phyloP scores from a whole-genome alignment of 2,329 filamentous ascomycete genomes.

The Aspergillus terreus region DNA sequence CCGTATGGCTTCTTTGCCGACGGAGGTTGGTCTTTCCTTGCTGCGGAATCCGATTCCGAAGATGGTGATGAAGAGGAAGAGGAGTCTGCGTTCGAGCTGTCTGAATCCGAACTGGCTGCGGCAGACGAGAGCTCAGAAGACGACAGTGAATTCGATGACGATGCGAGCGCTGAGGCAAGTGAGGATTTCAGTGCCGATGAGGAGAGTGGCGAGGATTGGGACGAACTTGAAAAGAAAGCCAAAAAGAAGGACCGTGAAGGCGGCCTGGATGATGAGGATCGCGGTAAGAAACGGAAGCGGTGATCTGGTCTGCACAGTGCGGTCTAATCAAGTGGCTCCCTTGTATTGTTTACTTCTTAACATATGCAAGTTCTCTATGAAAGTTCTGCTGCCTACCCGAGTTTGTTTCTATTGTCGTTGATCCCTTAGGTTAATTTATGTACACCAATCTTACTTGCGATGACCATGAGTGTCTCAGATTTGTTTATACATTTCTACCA shows the following conservation, averaged over 20 bases:
- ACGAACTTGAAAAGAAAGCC: slow-evolving; percentile 86
- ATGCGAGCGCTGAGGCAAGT: slow-evolving; percentile 72
- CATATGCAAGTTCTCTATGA: too few species aligned
- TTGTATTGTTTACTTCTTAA: too few species aligned
- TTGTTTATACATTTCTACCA: too few species aligned
- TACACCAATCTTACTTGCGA: too few species aligned
- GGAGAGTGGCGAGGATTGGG: slow-evolving; percentile 86
- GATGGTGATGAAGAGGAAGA: slow-evolving; percentile 73
- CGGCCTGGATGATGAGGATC: slow-evolving; percentile 53
- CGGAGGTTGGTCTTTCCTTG: slow-evolving; percentile 91
- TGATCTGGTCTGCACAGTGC: slow-evolving; percentile 25
- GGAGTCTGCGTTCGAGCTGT: slow-evolving; percentile 88
- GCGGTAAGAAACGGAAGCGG: slow-evolving; percentile 71
- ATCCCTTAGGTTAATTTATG: too few species aligned
- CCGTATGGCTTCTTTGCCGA: slow-evolving; percentile 93
- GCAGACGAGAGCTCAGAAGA: slow-evolving; percentile 79
- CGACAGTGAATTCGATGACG: slow-evolving; percentile 89
- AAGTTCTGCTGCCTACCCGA: too few species aligned
- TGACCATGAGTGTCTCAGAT: too few species aligned
- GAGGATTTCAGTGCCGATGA: slow-evolving; percentile 62
- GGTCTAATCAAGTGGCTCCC: neutral
- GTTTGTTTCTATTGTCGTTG: too few species aligned
- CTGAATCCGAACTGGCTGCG: slow-evolving; percentile 71
- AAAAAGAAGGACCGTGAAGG: slow-evolving; percentile 59
- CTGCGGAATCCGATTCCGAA: slow-evolving; percentile 82